phyloP scores from a whole-genome alignment of 495 filamentous ascomycete species.

The Glarea lozoyensis region DNA sequence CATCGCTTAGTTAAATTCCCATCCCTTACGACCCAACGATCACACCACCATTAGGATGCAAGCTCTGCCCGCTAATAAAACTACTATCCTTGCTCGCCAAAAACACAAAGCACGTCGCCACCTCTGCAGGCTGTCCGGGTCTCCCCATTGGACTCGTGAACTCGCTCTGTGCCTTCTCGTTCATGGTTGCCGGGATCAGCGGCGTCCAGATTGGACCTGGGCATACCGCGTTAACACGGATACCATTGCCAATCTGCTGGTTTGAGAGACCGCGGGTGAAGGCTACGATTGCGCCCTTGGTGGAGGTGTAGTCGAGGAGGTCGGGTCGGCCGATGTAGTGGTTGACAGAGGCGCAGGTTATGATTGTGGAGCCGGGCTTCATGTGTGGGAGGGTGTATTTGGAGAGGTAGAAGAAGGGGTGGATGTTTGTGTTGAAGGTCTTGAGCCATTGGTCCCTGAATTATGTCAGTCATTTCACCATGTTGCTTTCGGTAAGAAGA shows the following conservation, averaged over 20 bases:
- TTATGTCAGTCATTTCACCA: conserved; percentile 22
- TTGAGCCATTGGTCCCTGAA: conserved; percentile 59
- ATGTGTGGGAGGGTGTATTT: conserved; percentile 74
- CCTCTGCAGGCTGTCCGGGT: conserved; percentile 68
- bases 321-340: conserved; percentile 76
- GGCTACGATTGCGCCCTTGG: conserved; percentile 74
- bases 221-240: conserved; percentile 73
- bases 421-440: conserved; percentile 70
- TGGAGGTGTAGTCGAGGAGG: conserved; percentile 77
- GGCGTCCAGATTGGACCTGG: conserved; percentile 84
- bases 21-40: conserved; percentile 11
- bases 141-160: conserved; percentile 76
- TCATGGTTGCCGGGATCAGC: conserved; percentile 73
- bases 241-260: conserved; percentile 61
- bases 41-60: conserved; percentile 61
- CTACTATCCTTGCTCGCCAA: conserved; percentile 68
- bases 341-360: conserved; percentile 78
- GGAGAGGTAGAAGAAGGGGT: conserved; percentile 64
- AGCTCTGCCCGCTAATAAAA: conserved; percentile 48
- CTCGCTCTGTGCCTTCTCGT: conserved; percentile 54
- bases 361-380: conserved; percentile 66
- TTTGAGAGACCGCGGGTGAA: conserved; percentile 76
- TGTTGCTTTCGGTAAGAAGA: conserved; percentile 1
- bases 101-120: conserved; percentile 82
- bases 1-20: too few relatives aligned